phyloP scores from a whole-genome alignment of 768 basidiomycete species.

The Boletus edulis region DNA sequence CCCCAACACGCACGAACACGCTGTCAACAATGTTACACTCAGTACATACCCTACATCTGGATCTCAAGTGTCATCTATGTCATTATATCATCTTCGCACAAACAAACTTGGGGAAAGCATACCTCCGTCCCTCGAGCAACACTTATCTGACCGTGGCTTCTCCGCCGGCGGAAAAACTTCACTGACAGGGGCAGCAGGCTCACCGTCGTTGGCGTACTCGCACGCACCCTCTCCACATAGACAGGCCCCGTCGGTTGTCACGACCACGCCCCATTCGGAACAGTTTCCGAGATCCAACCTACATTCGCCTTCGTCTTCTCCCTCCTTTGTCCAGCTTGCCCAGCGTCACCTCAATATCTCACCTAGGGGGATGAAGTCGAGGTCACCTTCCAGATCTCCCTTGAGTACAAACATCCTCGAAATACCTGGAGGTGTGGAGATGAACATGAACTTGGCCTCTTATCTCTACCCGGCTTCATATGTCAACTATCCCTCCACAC shows the following conservation, averaged over 20 bases:
- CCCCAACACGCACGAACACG: conserved; percentile 17
- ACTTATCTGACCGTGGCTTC: conserved; percentile 15
- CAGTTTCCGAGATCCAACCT: conserved; percentile 15
- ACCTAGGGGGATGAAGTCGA: conserved; percentile 27
- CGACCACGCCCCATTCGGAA: conserved; percentile 37
- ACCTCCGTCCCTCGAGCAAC: conserved; percentile 22
- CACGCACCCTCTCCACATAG: conserved; percentile 36
- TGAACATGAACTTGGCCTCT: conserved; percentile 11
- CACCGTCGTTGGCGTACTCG: conserved; percentile 16
- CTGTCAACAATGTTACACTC: conserved; percentile 23
- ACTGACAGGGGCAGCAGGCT: conserved; percentile 1
- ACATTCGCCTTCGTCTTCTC: conserved; percentile 5
- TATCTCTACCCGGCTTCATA: conserved; percentile 33
- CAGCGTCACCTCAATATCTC: conserved; percentile 24
- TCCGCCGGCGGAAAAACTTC: conserved; percentile 5
- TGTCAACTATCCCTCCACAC: conserved; percentile 53
- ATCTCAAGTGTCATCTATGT: conserved; percentile 35
- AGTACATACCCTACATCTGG: conserved; percentile 30
- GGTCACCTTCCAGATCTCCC: conserved; percentile 33
- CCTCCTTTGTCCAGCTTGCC: conserved; percentile 22
- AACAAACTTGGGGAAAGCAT: conserved; percentile 10
- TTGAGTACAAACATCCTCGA: conserved; percentile 20
- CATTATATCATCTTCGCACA: conserved; percentile 28
- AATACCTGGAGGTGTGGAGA: conserved; percentile 13
- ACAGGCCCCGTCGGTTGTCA: conserved; percentile 50